Base-by-base conservation (phyloP, 2,329 filamentous ascomycete genomes). In the Ophiostoma ips region DNA sequence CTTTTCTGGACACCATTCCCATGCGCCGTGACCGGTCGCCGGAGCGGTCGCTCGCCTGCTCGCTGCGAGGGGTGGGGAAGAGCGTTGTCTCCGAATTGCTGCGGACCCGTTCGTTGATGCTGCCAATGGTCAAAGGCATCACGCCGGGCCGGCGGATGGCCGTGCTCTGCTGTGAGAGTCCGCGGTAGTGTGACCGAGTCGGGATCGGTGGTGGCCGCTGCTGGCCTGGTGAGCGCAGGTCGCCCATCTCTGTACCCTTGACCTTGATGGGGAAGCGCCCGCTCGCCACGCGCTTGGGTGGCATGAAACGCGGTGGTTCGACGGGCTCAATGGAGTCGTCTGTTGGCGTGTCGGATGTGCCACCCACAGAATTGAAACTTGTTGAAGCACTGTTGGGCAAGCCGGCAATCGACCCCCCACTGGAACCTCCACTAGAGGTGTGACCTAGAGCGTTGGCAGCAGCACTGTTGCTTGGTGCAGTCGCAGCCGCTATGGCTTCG, bases 121-220 rank as follows among this genome's bases (percentile, higher is more conserved):
- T 90, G 16, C 79, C 79, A 50, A 85, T 81, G 3, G 81, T 79
- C 41, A 80, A 60, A 9, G 76, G 86, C 64, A 85, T 79, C n/a
- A 87, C 75, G 16, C 81, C 79, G 1, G 87, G 85, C 51, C 83
- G 73, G 50, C 85, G 78, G 43, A 79, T 69, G 6, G 76, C 68
- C 2, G 74, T 68, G 57, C 74, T 84, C 55, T 85, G 80, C 57
- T 84, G 80, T 3, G 83, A 87, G 3, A 83, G 68, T 1, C 81
- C 81, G 30, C 89, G 80, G 57, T 86, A 87, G 62, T 95, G 88
- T 3, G 87, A 92, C 53, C 84, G 77, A 5, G 77, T 77, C 0
- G 87, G 87, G 53, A 94, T 85, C 1, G 85, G 84, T 3, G 89
- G 87, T 28, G 84, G 74, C 33, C 83, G 77, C 18, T 72, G 69